Conservation (phyloP, 306 rosid species). For the Prunus mira region DNA sequence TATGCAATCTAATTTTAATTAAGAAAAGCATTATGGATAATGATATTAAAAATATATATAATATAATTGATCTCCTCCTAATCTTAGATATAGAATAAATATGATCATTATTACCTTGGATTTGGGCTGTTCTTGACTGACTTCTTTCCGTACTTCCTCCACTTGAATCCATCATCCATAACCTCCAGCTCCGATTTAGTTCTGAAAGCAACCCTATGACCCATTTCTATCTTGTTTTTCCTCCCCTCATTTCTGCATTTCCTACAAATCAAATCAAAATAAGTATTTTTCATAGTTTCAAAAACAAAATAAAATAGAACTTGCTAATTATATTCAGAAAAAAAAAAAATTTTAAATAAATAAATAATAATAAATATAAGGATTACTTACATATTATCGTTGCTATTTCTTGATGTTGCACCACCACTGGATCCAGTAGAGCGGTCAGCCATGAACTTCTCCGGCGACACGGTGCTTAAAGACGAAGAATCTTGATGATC, state of each 20-base stretch:
- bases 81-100: background rate
- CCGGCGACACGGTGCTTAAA: slow-evolving; percentile 43
- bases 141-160: slow-evolving; percentile 87
- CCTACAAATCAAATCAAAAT: background rate
- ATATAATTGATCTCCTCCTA: background rate
- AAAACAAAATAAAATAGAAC: background rate
- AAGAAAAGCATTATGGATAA: background rate
- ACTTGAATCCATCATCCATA: slow-evolving; percentile 82
- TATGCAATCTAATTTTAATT: background rate
- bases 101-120: slow-evolving; percentile 47
- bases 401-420: slow-evolving; percentile 30
- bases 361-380: background rate
- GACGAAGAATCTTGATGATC: slow-evolving; percentile 38
- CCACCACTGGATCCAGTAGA: slow-evolving; percentile 19
- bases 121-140: slow-evolving; percentile 59
- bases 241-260: slow-evolving; percentile 6
- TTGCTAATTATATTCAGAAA: background rate
- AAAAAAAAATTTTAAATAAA: background rate
- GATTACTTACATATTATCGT: slow-evolving; percentile 31
- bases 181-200: slow-evolving; percentile 64
- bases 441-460: slow-evolving; percentile 22
- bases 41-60: background rate
- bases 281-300: background rate
- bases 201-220: slow-evolving; percentile 52
- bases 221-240: slow-evolving; percentile 29